phyloP scores from a whole-genome alignment of 805 yeast species.

The Pichia rugopelliculosa region DNA sequence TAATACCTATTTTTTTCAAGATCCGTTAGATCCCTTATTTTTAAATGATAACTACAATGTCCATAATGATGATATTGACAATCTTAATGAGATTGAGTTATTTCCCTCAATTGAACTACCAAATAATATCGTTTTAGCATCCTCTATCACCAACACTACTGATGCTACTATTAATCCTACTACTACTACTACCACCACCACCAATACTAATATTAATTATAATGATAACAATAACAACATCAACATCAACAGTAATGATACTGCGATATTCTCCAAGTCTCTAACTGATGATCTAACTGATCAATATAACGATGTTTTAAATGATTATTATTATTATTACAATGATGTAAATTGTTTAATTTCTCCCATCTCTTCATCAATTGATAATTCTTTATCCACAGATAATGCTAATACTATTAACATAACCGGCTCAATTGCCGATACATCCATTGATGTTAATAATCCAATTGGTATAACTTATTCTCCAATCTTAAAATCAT shows the following conservation, averaged over 20 bases:
- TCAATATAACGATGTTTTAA: background rate
- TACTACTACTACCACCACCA: background rate
- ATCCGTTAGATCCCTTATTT: constrained; percentile 1
- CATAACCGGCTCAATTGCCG: too few species aligned
- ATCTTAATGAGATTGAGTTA: background rate
- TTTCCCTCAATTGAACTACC: background rate
- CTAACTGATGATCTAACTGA: background rate
- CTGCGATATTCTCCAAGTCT: too few species aligned
- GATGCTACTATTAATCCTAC: background rate
- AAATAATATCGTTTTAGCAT: too few species aligned
- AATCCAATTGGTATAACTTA: background rate
- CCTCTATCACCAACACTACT: too few species aligned
- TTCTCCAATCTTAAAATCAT: constrained; percentile 5
- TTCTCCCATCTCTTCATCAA: background rate
- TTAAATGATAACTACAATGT: background rate
- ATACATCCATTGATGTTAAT: background rate
- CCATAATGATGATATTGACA: background rate
- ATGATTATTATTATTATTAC: background rate
- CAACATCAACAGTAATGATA: background rate
- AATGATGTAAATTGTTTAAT: background rate
- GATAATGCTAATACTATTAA: background rate
- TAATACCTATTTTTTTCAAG: background rate
- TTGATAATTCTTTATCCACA: background rate
- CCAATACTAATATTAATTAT: background rate
- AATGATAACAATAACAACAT: background rate